A percentile compares a stretch with the other conserved stretches of the same genome.
These are phyloP conservation scores for Scheffersomyces lignosus DNA, from an alignment of 805 yeast species.

Conservation along the genomic window DNA sequence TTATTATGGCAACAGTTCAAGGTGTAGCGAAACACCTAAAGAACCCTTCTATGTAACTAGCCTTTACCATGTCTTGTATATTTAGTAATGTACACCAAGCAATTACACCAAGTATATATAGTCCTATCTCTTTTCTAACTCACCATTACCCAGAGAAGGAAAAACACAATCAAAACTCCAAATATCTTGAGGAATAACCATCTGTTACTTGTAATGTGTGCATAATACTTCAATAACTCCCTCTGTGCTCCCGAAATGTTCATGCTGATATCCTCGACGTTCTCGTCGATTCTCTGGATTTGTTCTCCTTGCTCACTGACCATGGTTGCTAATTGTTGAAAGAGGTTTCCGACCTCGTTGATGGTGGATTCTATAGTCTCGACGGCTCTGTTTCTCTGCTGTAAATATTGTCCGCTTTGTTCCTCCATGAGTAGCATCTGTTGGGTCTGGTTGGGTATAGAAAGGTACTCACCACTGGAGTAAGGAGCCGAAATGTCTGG, in stretches of 20 bases:
- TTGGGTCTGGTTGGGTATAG: conserved; percentile 78
- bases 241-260: conserved; percentile 94
- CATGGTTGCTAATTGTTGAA: conserved; percentile 95
- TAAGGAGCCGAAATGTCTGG: conserved; percentile 25
- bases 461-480: conserved; percentile 48
- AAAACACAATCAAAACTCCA: conserved; percentile 78
- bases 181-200: conserved; percentile 90
- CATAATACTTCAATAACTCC: conserved; percentile 86
- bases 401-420: conserved; percentile 71
- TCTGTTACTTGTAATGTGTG: conserved; percentile 82
- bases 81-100: too few species aligned
- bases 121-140: too few species aligned
- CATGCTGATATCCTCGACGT: conserved; percentile 88
- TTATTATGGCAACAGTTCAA: too few species aligned
- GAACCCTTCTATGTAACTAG: too few species aligned
- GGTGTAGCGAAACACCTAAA: too few species aligned
- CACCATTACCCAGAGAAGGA: conserved; percentile 76
- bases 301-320: conserved; percentile 97
- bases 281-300: conserved; percentile 91
- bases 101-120: too few species aligned
- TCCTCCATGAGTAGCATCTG: conserved; percentile 80
- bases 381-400: conserved; percentile 84
- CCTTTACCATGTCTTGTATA: too few species aligned
- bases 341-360: conserved; percentile 91
- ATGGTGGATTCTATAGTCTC: conserved; percentile 97